A percentile compares a stretch with the other conserved stretches of the same genome.
Evolutionary conservation across 257 asterid genomes (phyloP).

Genomic region (Rauvolfia tetraphylla): DNA sequence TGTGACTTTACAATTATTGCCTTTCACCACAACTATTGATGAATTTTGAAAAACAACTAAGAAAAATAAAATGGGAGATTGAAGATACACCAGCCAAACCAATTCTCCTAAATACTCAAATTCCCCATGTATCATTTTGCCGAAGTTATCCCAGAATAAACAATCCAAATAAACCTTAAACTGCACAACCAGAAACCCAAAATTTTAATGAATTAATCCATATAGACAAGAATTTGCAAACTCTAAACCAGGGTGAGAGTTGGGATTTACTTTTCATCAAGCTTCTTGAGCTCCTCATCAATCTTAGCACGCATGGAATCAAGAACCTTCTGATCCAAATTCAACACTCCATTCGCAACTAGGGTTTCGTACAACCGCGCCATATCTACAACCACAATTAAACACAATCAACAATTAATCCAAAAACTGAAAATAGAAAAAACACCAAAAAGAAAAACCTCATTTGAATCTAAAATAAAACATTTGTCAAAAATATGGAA

Average conservation of each 20-base stretch:
- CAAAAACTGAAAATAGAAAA: background rate
- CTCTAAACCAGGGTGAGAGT: background rate
- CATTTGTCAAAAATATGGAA: background rate
- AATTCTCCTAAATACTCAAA: background rate
- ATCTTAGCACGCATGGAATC: constrained; percentile 68
- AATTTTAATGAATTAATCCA: background rate
- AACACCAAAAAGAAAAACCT: background rate
- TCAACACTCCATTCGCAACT: constrained; percentile 48
- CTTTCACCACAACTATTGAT: no score
- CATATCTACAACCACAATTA: constrained; percentile 47
- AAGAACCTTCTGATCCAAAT: constrained; percentile 62
- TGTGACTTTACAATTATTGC: no score
- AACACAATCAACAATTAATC: background rate
- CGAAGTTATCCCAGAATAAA: background rate
- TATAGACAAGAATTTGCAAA: background rate
- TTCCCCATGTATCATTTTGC: background rate
- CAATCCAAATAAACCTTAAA: no score
- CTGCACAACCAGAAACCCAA: no score
- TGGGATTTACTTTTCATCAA: constrained; percentile 56
- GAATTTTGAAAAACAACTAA: background rate
- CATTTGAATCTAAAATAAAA: background rate
- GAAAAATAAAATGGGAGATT: background rate
- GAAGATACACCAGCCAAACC: background rate
- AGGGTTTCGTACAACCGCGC: constrained; percentile 81
- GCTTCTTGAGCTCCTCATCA: constrained; percentile 62